Evolutionary conservation across 768 basidiomycete genomes (phyloP), one percentile per base, ranked within the genome.

Genomic region (Macrolepiota albuminosa): DNA sequence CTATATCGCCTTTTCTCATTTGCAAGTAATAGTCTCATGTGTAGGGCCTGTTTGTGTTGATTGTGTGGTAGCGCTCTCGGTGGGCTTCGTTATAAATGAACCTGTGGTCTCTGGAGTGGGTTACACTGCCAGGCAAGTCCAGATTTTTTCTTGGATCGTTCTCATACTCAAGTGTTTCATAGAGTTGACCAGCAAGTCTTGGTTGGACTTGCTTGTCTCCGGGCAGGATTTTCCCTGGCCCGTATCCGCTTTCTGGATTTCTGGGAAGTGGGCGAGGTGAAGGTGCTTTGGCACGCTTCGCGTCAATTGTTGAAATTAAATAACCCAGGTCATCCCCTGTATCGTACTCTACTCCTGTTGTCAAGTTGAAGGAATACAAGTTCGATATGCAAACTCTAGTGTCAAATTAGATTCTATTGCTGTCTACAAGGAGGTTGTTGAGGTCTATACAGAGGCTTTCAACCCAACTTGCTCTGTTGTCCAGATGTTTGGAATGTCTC

Each of bases 401-500:
- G 57, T 45, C 29, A 34, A 14, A 9, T 8, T 4, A 6, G 37
- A 34, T 51, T 37, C 5, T 21, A 14, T 37, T 18, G 8, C 26
- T 21, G 21, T 37, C 31, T 37, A 37, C 14, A 11, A 7, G 21
- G 0, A 10, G 3, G 14, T 18, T 49, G 14, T 49, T 14, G 13
- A 42, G 42, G n/a, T 43, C 18, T 42, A 42, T 18, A 21, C 14
- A 33, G 29, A n/a, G 16, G 31, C 6, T 36, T 37, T 14, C 11
- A 52, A 37, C 36, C 37, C 1, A 1, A 53, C 10, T 29, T 6
- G n/a, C 9, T 53, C 24, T 29, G 26, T 29, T 54, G 26, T 18
- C 26, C 26, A 11, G 43, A 47, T n/a, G 7, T 58, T 4, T 79
- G 75, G 69, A 87, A 87, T 5, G 69, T 73, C 62, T 81, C 74